Conservation (phyloP, 352 stramenopile genomes). For the Blastocystis sp. region DNA sequence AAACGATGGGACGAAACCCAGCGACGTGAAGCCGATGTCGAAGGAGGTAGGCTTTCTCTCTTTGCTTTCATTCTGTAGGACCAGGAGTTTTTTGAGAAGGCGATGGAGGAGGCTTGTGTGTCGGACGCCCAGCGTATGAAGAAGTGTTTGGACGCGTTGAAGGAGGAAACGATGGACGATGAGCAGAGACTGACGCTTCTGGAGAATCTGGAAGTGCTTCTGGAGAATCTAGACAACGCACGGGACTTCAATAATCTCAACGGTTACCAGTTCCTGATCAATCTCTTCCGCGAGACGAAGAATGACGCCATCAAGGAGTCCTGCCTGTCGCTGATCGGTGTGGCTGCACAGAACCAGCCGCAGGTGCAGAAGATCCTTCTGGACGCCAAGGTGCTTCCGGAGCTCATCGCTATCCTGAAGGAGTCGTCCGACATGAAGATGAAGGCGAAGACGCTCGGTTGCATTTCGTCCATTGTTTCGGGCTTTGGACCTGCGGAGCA, state of each 20-base stretch:
- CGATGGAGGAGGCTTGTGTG: conserved; percentile 36
- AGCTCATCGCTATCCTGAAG: background rate
- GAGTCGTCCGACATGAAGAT: background rate
- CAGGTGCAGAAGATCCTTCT: conserved; percentile 37
- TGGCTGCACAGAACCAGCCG: conserved; percentile 24
- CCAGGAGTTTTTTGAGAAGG: conserved; percentile 55
- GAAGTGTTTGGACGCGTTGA: conserved; percentile 11
- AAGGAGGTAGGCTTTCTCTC: background rate
- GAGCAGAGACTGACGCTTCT: background rate
- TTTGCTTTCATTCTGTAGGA: conserved; percentile 11
- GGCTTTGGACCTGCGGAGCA: conserved; percentile 19
- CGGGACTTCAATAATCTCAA: conserved; percentile 28
- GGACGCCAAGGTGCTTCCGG: conserved; percentile 4
- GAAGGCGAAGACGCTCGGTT: background rate
- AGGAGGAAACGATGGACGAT: background rate
- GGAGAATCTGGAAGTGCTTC: conserved; percentile 24
- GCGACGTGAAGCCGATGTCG: conserved; percentile 37
- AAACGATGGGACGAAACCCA: conserved; percentile 51
- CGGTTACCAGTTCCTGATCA: conserved; percentile 13
- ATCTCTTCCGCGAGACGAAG: background rate
- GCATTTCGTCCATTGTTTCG: conserved; percentile 11
- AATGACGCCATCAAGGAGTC: background rate
- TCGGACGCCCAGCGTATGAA: conserved; percentile 44
- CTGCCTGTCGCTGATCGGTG: conserved; percentile 10
- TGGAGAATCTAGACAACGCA: conserved; percentile 54